phyloP scores from a whole-genome alignment of 1,284 basidiomycete genomes.

The Stereum hirsutum region DNA sequence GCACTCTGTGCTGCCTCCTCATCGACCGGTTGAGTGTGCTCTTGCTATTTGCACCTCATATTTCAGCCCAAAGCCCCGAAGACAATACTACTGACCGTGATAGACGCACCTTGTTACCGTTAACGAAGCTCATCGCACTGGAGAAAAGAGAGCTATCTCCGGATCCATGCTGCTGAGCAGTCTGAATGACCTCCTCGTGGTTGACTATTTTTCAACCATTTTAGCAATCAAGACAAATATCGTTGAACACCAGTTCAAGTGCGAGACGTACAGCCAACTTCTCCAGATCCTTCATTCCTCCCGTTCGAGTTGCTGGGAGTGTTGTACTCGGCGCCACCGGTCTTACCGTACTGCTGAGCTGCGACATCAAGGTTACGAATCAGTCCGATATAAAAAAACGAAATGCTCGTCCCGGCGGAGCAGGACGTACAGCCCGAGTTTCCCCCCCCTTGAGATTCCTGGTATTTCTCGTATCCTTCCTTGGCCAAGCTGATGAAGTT shows the following conservation, averaged over 20 bases:
- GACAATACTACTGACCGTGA: background rate
- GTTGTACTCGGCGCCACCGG: constrained; percentile 56
- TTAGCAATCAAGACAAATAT: background rate
- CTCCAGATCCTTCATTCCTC: constrained; percentile 10
- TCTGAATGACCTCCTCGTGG: constrained; percentile 44
- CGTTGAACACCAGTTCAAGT: constrained; percentile 1
- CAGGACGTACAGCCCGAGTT: too few relatives aligned
- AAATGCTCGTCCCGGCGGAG: constrained; percentile 10
- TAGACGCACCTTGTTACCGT: constrained; percentile 37
- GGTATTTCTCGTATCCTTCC: constrained; percentile 47
- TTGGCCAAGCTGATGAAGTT: constrained; percentile 59
- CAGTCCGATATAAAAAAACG: background rate
- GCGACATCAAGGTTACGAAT: constrained; percentile 2
- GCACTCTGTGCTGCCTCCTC: constrained; percentile 56
- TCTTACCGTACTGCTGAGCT: constrained; percentile 23
- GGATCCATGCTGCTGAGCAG: constrained; percentile 39
- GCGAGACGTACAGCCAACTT: constrained; percentile 23
- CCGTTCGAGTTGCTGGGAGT: constrained; percentile 28
- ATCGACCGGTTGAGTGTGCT: constrained; percentile 49
- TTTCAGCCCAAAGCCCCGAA: background rate
- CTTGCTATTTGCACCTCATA: constrained; percentile 23
- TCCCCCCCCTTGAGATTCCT: constrained; percentile 20
- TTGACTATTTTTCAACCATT: constrained; percentile 34
- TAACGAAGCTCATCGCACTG: constrained; percentile 40
- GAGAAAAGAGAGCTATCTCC: constrained; percentile 43